Percentiles rank a stretch among this genome's conserved stretches.
Evolutionary conservation across 352 stramenopile species (phyloP).

Genomic region (Globisporangium takayamanum): DNA sequence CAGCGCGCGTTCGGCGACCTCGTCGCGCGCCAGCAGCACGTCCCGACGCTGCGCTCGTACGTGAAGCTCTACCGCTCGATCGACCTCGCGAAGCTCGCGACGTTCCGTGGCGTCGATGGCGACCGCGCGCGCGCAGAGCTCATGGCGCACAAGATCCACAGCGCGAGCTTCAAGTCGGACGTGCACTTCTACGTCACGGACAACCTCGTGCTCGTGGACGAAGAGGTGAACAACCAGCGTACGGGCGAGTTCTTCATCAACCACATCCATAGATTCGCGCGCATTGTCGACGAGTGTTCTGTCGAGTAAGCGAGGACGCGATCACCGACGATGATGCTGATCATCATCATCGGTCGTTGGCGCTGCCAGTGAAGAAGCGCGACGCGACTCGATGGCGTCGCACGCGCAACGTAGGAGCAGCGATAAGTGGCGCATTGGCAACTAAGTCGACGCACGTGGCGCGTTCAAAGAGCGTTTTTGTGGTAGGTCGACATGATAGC

Average conservation of each 20-base stretch:
- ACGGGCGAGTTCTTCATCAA: slow-evolving; percentile 88
- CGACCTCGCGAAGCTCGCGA: slow-evolving; percentile 90
- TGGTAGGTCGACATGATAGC: not conserved
- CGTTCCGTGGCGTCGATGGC: slow-evolving; percentile 81
- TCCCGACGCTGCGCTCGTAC: slow-evolving; percentile 92
- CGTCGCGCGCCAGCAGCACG: slow-evolving; percentile 79
- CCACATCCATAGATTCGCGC: slow-evolving; percentile 85
- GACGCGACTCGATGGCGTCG: not conserved
- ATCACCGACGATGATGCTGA: not conserved
- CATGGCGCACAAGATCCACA: slow-evolving; percentile 76
- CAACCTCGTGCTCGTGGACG: slow-evolving; percentile 77
- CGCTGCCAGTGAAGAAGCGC: not conserved
- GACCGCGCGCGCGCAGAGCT: slow-evolving; percentile 66
- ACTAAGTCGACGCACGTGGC: too few species aligned
- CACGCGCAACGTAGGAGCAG: not conserved
- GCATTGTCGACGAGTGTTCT: slow-evolving; percentile 81
- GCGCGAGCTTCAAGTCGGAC: slow-evolving; percentile 55
- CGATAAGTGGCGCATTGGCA: too few species aligned
- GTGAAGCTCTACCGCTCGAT: slow-evolving; percentile 97
- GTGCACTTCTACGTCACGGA: slow-evolving; percentile 81
- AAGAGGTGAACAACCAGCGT: slow-evolving; percentile 80
- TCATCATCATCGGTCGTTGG: not conserved
- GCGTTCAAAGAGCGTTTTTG: too few species aligned
- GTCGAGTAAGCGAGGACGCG: slow-evolving; percentile 23
- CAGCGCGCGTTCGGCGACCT: slow-evolving; percentile 88